Evolutionary conservation across 192 early-diverging fungal species (phyloP), one percentile per base, ranked within the genome.

Genomic region (Dimargaris verticillata): DNA sequence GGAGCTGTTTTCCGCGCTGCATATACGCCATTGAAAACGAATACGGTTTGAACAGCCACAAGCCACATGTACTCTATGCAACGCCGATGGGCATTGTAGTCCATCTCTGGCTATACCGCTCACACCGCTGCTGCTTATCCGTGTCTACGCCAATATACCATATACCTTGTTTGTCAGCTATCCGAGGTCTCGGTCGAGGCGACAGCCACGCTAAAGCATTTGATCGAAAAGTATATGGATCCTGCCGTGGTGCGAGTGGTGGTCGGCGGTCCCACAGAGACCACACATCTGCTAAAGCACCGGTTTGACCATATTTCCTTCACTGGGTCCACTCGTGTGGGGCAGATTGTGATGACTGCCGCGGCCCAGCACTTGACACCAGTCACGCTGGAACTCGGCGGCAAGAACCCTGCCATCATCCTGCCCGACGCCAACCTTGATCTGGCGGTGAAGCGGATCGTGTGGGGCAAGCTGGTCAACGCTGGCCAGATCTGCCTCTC

Each of bases 341-440:
- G 84, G 44, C 86, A 81, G 63, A 79, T 93, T 28, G 78, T 95
- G 26, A 88, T 88, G 76, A 44, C 51, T 17, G 92, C 92, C 24
- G 92, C 92, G 25, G 83, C 87, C 18, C 84, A 92, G 67, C 71
- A 89, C 53, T 77, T 93, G 45, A 88, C 92, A 5, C 83, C 86
- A n/a, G 86, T 91, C 6, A 83, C 88, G 44, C 79, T 98, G 44
- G 95, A 95, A 72, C 82, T 98, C 25, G 95, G 95, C 50, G 95
- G 95, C 25, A 98, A 98, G 69, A 76, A 76, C 44, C 87, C 87
- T 6, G 74, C 70, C 2, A 76, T 87, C 45, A 74, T 88, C 42
- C 65, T 88, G 72, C 64, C 77, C 61, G 75, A 88, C 70, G 64
- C 66, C 1, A 80, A 98, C 62, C 63, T 90, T 2, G 60, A 63